Base-by-base conservation (phyloP, 352 stramenopile genomes). In the Peronospora destructor region DNA sequence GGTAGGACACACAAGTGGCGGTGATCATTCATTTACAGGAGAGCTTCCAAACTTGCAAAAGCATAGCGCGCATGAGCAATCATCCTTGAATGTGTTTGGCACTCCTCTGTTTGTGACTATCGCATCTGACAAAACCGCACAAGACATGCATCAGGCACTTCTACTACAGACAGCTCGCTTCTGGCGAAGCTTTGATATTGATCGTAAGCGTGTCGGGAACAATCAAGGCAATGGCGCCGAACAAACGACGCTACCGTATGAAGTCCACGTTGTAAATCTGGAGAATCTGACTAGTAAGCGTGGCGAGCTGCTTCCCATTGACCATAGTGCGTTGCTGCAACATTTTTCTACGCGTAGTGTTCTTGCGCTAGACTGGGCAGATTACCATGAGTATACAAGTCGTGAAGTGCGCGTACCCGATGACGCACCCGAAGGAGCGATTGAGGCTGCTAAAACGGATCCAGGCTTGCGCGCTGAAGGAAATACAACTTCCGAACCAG, bases 101-200 rank as follows among this genome's bases (percentile, higher is more conserved):
- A 69, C 66, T 29, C 78, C 78, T 2, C 62, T 90, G 40, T 87
- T 90, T 45, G 73, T 90, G 43, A 90, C 78, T 7, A 77, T 87
- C 13, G 73, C 72, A 21, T 86, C 78, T 2, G 71, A 87, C 51
- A 80, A 76, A 36, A 76, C 61, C 5, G 71, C 64, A 16, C 57
- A 65, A 17, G 78, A 86, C n/a, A 69, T 90, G 45, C 76, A 90
- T 46, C 54, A 73, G 14, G 61, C 78, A 9, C 77, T 90, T 35
- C 30, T 87, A 11, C 56, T 87, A 17, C 78, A 90, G 35, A 77
- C 73, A 4, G 73, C 76, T 41, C 76, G 78, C 0, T 86, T 87
- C 42, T 64, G 64, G 54, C 40, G 41, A 45, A 37, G 35, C 6
- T 71, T 61, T 38, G 23, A 51, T 10, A 35, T 6, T 10, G 43